These are phyloP conservation scores for Isabelozyma pseudorhagii DNA, from an alignment of 805 yeast species.

Conservation along the genomic window DNA sequence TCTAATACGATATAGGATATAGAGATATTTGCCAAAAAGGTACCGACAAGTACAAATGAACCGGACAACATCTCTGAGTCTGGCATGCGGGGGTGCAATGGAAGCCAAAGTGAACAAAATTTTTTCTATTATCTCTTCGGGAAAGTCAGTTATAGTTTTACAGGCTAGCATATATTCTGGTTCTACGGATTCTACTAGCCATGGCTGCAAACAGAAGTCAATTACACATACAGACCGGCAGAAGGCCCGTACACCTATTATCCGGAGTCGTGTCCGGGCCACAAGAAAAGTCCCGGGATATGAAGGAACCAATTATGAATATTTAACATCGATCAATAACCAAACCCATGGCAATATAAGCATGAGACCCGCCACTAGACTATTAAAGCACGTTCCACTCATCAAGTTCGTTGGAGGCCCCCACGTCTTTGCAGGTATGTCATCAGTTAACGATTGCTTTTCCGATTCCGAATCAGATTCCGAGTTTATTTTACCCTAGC, in stretches of 20 bases:
- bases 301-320: not conserved
- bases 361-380: constrained; percentile 32
- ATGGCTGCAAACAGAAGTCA: not conserved
- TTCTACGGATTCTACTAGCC: not conserved
- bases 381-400: constrained; percentile 56
- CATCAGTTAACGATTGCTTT: not conserved
- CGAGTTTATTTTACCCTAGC: not conserved
- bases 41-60: constrained; percentile 8
- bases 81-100: not conserved
- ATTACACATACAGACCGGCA: not conserved
- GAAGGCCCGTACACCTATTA: not conserved
- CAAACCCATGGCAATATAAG: not conserved
- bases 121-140: constrained; percentile 7
- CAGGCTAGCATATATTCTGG: not conserved
- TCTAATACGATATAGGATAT: constrained; percentile 8
- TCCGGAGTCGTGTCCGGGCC: not conserved
- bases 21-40: constrained; percentile 4
- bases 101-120: constrained; percentile 5
- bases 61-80: constrained; percentile 3
- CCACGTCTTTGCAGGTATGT: constrained; percentile 51
- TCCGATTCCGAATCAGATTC: not conserved
- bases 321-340: not conserved
- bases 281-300: not conserved
- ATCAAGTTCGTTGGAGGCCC: constrained; percentile 89
- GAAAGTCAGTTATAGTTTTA: constrained; percentile 3